Conservation (phyloP, 208 protist species). For the Spongospora subterranea region DNA sequence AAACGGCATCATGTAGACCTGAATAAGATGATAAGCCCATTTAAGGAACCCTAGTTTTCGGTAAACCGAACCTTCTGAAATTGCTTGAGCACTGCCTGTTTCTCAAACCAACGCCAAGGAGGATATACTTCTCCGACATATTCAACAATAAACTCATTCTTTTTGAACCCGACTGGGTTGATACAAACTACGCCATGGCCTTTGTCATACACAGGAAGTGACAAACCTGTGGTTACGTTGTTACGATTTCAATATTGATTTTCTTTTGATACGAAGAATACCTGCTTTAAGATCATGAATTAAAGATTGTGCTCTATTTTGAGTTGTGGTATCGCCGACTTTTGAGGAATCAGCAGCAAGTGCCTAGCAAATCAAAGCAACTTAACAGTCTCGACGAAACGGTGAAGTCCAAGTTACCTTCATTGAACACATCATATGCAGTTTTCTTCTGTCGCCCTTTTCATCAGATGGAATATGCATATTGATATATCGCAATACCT, state of each 20-base stretch:
- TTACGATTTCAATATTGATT: background rate
- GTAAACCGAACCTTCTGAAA: slow-evolving; percentile 35
- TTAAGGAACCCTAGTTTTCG: too few species aligned
- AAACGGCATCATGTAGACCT: slow-evolving; percentile 51
- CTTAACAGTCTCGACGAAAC: background rate
- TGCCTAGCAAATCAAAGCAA: background rate
- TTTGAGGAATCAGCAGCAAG: background rate
- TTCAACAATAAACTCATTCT: slow-evolving; percentile 53
- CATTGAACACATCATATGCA: slow-evolving; percentile 12
- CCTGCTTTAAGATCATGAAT: background rate
- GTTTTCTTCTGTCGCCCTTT: background rate
- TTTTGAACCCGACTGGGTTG: slow-evolving; percentile 43
- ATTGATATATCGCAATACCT: slow-evolving; percentile 16
- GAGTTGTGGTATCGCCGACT: background rate
- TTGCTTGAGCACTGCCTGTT: slow-evolving; percentile 39
- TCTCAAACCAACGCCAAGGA: slow-evolving; percentile 43
- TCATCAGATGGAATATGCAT: slow-evolving; percentile 53
- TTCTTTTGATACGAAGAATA: background rate
- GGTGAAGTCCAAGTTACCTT: background rate
- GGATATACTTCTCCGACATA: slow-evolving; percentile 51
- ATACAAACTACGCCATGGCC: slow-evolving; percentile 46
- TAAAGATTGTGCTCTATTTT: background rate
- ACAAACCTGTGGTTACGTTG: background rate
- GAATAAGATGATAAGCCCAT: too few species aligned
- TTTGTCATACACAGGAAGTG: slow-evolving; percentile 48